Evolutionary conservation across 129 eudicot genomes (phyloP), one percentile per base, ranked within the genome.

Genomic region (Artemisia annua): DNA sequence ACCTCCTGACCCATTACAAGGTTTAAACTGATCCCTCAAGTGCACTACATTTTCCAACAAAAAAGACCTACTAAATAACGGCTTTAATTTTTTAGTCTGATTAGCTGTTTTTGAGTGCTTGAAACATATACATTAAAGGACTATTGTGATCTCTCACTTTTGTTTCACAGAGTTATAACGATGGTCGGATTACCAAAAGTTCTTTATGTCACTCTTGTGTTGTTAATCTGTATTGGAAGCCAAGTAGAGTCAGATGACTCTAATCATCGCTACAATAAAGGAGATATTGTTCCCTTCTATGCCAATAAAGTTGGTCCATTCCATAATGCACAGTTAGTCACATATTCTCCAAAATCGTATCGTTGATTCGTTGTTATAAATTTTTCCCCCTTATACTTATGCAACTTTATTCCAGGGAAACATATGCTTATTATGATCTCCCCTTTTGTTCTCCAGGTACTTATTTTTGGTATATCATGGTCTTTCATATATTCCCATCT

Each of bases 241-340:
- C 80, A 58, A 19, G 83, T 76, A 14, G 32, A 68, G 48, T 60
- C 85, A 49, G 71, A 76, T 69, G 82, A 64, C 49, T 67, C 70
- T 14, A 68, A 80, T 80, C 88, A 77, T 76, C 76, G 70, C 26
- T 84, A 76, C 50, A 51, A 48, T 48, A 39, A 55, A 3, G 83
- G 85, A 52, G 88, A 84, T 67, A 11, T 35, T n/a, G 71, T 83
- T 54, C 87, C 83, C 69, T 74, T 83, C 35, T 83, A 78, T 74
- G 87, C 83, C 49, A 67, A 82, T 69, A 79, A 60, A 78, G 74
- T 80, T 48, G 82, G 74, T 58, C 87, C 84, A n/a, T 79, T 11
- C 20, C 1, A 1, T 32, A 83, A 83, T 49, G 24, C 82, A 13
- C 59, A 67, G 84, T 75, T 70, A 15, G 66, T 52, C 56, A 19